These are phyloP conservation scores for Hemileccinum rubropunctum DNA, from an alignment of 768 basidiomycete genomes.

Conservation along the genomic window DNA sequence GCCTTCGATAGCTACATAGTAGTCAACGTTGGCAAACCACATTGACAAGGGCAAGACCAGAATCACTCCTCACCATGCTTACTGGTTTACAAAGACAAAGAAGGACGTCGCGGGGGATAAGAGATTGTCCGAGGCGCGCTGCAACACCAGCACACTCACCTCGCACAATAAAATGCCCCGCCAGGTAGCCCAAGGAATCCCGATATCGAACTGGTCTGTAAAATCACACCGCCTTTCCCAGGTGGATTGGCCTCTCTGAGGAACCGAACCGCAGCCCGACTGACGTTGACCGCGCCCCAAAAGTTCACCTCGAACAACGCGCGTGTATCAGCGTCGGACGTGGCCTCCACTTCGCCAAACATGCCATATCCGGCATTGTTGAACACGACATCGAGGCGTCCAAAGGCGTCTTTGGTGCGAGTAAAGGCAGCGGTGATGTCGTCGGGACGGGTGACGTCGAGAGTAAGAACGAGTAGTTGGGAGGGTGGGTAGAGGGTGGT, in stretches of 20 bases:
- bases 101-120: too few relatives aligned
- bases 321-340: conserved; percentile 27
- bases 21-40: too few relatives aligned
- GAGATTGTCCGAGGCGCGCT: too few relatives aligned
- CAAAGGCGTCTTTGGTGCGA: conserved; percentile 31
- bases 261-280: conserved; percentile 22
- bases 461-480: conserved; percentile 33
- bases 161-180: too few relatives aligned
- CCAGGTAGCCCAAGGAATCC: too few relatives aligned
- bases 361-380: conserved; percentile 38
- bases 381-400: conserved; percentile 42
- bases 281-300: conserved; percentile 16
- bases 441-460: conserved; percentile 36
- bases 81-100: too few relatives aligned
- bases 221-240: too few relatives aligned
- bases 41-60: too few relatives aligned
- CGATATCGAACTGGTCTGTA: too few relatives aligned
- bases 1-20: too few relatives aligned
- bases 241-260: conserved; percentile 34
- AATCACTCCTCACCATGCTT: too few relatives aligned
- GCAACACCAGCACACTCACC: too few relatives aligned
- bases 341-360: conserved; percentile 32
- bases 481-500: conserved; percentile 21
- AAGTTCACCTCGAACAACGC: conserved; percentile 34
- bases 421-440: conserved; percentile 36